A percentile compares a stretch with the other conserved stretches of the same genome.
These are phyloP conservation scores for Nakazawaea wickerhamii DNA, from an alignment of 805 yeast genomes.

Conservation along the genomic window DNA sequence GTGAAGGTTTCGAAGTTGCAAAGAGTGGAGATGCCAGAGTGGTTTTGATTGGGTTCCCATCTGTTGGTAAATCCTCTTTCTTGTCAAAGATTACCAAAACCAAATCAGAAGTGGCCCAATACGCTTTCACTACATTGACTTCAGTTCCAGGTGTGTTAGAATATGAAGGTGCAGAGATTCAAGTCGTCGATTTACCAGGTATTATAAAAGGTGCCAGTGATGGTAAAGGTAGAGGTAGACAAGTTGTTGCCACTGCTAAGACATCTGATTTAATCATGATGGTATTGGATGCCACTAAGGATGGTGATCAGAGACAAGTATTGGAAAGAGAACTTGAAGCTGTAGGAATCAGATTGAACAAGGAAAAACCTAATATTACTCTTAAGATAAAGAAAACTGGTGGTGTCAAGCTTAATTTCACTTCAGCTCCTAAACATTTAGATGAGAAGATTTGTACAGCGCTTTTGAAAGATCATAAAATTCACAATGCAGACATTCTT, in stretches of 20 bases:
- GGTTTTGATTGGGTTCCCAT: constrained; percentile 93
- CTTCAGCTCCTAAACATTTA: constrained; percentile 75
- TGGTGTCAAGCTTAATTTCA: constrained; percentile 79
- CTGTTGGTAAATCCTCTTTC: constrained; percentile 94
- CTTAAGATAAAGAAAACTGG: constrained; percentile 82
- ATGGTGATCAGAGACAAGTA: constrained; percentile 81
- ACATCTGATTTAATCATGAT: constrained; percentile 89
- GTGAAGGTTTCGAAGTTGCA: constrained; percentile 87
- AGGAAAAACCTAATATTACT: constrained; percentile 71
- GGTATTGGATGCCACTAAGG: constrained; percentile 95
- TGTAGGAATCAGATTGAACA: constrained; percentile 88
- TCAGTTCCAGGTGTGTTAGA: constrained; percentile 95
- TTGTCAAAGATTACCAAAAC: constrained; percentile 88
- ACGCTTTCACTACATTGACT: constrained; percentile 93
- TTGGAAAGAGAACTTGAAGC: constrained; percentile 87
- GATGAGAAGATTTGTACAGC: constrained; percentile 76
- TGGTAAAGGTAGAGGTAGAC: constrained; percentile 97
- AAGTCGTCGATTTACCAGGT: constrained; percentile 96
- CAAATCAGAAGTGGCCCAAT: constrained; percentile 89
- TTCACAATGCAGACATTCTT: constrained; percentile 91
- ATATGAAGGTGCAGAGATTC: constrained; percentile 95
- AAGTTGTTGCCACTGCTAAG: constrained; percentile 93
- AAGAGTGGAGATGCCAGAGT: constrained; percentile 97
- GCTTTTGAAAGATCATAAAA: constrained; percentile 77
- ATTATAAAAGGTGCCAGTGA: constrained; percentile 94